A percentile compares a stretch with the other conserved stretches of the same genome.
Evolutionary conservation across 2,329 filamentous ascomycete genomes (phyloP).

Genomic region (Cryphonectria radicalis): DNA sequence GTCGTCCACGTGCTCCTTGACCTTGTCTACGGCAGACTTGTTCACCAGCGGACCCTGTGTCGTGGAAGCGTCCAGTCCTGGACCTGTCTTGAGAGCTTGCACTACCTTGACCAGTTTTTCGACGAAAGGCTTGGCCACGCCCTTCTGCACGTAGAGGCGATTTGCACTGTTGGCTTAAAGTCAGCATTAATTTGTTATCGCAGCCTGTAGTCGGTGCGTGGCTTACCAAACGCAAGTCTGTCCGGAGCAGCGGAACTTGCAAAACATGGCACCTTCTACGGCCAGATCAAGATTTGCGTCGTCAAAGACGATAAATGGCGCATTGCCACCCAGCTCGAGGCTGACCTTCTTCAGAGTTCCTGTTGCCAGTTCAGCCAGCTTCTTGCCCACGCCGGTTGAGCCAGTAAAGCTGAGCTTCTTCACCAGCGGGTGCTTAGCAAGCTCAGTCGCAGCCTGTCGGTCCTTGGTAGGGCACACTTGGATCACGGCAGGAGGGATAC

Average conservation of each 20-base stretch:
- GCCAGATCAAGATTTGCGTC: slow-evolving; percentile 65
- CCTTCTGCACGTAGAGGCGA: background rate
- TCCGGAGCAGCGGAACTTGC: slow-evolving; percentile 43
- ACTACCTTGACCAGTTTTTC: background rate
- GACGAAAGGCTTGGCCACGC: background rate
- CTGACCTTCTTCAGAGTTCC: slow-evolving; percentile 66
- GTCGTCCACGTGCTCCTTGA: slow-evolving; percentile 30
- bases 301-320: slow-evolving; percentile 63
- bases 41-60: background rate
- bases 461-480: background rate
- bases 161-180: background rate
- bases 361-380: slow-evolving; percentile 60
- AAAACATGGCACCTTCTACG: slow-evolving; percentile 53
- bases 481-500: background rate
- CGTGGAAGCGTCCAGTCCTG: background rate
- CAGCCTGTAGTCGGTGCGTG: background rate
- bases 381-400: slow-evolving; percentile 61
- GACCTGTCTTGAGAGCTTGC: background rate
- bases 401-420: slow-evolving; percentile 70
- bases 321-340: slow-evolving; percentile 70
- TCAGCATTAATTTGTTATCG: too few species aligned
- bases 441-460: slow-evolving; percentile 15
- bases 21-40: slow-evolving; percentile 30
- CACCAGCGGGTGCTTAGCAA: slow-evolving; percentile 22
- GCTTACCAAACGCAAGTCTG: slow-evolving; percentile 64